A percentile compares a stretch with the other conserved stretches of the same genome.
Conservation (phyloP, 2,329 filamentous ascomycete genomes). For the Cytospora leucostoma region DNA sequence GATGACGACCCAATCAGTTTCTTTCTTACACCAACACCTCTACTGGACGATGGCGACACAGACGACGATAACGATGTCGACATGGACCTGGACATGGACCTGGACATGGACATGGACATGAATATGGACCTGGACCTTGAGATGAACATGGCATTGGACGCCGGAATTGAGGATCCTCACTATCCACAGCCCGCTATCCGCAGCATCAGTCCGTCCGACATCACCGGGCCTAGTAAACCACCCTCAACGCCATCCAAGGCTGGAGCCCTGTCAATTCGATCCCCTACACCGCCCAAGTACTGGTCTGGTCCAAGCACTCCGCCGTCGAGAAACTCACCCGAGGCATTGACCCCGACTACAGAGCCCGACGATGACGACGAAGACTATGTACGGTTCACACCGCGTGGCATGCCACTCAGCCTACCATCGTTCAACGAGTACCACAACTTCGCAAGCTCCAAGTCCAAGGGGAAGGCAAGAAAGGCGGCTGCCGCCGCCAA, state of each 20-base stretch:
- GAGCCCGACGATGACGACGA: conserved; percentile 44
- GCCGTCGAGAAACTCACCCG: conserved; percentile 42
- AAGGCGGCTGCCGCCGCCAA: conserved; percentile 29
- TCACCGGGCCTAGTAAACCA: conserved; percentile 50
- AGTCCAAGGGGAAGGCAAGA: conserved; percentile 20
- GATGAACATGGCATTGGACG: conserved; percentile 55
- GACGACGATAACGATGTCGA: conserved; percentile 43
- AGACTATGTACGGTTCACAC: conserved; percentile 47
- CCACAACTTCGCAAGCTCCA: conserved; percentile 23
- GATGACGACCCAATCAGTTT: conserved; percentile 58
- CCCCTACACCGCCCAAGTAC: conserved; percentile 44
- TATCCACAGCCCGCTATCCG: conserved; percentile 50
- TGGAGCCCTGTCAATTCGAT: conserved; percentile 27
- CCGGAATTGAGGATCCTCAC: conserved; percentile 56
- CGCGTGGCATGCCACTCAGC: conserved; percentile 36
- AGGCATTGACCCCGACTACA: conserved; percentile 42
- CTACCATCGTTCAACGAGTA: conserved; percentile 37
- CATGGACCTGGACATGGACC: conserved; percentile 28
- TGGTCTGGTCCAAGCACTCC: conserved; percentile 36
- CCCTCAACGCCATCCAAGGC: conserved; percentile 43
- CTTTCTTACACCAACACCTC: conserved; percentile 54
- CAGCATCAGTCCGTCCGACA: conserved; percentile 58
- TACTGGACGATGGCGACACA: conserved; percentile 43
- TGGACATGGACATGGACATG: conserved; percentile 39
- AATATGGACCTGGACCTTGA: conserved; percentile 44